Percentiles rank a stretch among this genome's conserved stretches.
Conservation (phyloP, 371 early-diverging fungal genomes). For the Mucor circinelloides region DNA sequence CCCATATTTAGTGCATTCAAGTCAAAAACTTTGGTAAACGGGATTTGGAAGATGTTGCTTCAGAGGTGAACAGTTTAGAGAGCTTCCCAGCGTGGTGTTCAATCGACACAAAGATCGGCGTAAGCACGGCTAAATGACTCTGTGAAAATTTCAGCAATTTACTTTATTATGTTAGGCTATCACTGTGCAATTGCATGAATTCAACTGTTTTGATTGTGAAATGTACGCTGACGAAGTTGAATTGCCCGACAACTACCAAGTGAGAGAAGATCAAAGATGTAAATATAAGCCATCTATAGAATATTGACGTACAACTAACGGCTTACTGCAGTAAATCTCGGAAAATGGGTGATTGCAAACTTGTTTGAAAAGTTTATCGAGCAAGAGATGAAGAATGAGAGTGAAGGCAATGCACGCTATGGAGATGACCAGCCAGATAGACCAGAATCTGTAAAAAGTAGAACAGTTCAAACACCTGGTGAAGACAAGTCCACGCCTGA, state of each 20-base stretch:
- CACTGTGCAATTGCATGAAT: conserved; percentile 86
- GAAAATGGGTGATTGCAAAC: conserved; percentile 82
- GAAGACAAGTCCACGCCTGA: not conserved
- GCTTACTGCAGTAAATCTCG: conserved; percentile 67
- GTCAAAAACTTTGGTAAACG: conserved; percentile 62
- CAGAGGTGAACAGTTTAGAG: conserved; percentile 71
- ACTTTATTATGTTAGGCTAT: conserved; percentile 51
- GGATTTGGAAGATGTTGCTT: conserved; percentile 61
- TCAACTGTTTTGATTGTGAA: conserved; percentile 81
- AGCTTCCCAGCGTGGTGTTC: conserved; percentile 91
- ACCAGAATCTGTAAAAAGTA: conserved; percentile 14
- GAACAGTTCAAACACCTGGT: conserved; percentile 4
- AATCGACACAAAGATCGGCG: conserved; percentile 88
- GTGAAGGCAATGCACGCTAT: conserved; percentile 15
- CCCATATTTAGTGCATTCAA: conserved; percentile 49
- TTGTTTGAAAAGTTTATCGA: conserved; percentile 64
- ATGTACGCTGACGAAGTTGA: conserved; percentile 80
- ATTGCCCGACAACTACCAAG: conserved; percentile 45
- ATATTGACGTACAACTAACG: not conserved
- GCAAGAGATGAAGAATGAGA: conserved; percentile 34
- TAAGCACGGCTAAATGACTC: conserved; percentile 23
- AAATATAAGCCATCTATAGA: conserved; percentile 19
- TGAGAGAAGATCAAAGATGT: conserved; percentile 76
- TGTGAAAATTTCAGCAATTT: not conserved
- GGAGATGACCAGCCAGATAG: conserved; percentile 14